phyloP scores from a whole-genome alignment of 2,329 filamentous ascomycete species.

The Sporothrix brunneoviolacea region DNA sequence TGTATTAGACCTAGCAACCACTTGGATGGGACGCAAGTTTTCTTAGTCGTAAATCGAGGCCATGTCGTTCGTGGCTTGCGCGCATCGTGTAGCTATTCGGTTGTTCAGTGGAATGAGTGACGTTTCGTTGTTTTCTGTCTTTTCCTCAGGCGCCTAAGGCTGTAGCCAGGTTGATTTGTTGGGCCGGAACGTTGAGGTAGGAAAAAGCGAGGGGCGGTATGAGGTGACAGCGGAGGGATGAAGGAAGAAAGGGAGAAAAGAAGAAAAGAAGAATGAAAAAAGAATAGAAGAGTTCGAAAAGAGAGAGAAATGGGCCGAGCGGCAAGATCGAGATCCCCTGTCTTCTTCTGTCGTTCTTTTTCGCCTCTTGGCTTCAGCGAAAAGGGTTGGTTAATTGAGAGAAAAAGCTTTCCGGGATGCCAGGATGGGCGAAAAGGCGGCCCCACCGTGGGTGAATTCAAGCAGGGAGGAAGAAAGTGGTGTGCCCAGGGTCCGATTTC shows the following conservation, averaged over 20 bases:
- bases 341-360: not conserved
- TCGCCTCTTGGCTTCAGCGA: not conserved
- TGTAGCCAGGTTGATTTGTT: too few relatives aligned
- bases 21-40: not conserved
- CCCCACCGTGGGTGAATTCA: constrained; percentile 8
- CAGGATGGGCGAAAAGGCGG: not conserved
- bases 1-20: not conserved
- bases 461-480: not conserved
- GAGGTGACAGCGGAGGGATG: not conserved
- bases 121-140: not conserved
- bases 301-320: not conserved
- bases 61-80: constrained; percentile 2
- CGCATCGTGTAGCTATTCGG: constrained; percentile 12
- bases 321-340: constrained; percentile 3
- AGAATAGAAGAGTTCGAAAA: not conserved
- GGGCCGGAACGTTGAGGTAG: too few relatives aligned
- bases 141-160: too few relatives aligned
- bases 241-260: not conserved
- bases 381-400: constrained; percentile 5
- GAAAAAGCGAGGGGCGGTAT: not conserved
- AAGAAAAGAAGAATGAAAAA: not conserved
- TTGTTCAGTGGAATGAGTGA: too few relatives aligned
- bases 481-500: constrained; percentile 1
- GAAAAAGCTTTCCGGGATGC: not conserved
- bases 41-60: not conserved